phyloP scores from a whole-genome alignment of 2,329 filamentous ascomycete species.

The Exophiala viscosa region DNA sequence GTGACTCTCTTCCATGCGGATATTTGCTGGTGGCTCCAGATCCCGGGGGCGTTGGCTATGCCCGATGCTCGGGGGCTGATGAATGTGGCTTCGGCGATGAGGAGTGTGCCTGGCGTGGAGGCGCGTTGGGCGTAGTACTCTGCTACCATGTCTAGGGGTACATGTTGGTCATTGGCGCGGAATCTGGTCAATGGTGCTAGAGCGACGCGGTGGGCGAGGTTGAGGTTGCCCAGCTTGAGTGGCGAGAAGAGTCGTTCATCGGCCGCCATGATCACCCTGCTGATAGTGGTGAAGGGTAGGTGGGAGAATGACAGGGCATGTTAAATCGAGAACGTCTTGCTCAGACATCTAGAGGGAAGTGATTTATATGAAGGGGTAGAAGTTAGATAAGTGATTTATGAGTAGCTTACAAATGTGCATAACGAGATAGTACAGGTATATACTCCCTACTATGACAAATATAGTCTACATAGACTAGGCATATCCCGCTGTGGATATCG shows the following conservation, averaged over 20 bases:
- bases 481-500: too few species aligned
- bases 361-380: too few species aligned
- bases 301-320: too few species aligned
- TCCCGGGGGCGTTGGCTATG: constrained; percentile 17
- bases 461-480: too few species aligned
- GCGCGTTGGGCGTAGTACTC: constrained; percentile 42
- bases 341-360: too few species aligned
- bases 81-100: constrained; percentile 35
- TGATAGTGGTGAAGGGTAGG: too few species aligned
- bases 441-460: too few species aligned
- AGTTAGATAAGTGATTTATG: too few species aligned
- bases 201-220: constrained; percentile 51
- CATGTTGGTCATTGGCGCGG: constrained; percentile 44
- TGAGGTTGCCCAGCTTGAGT: constrained; percentile 41
- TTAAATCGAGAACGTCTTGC: too few species aligned
- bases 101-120: constrained; percentile 28
- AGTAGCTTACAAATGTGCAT: too few species aligned
- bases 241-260: constrained; percentile 39
- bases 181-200: constrained; percentile 53
- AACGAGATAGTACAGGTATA: too few species aligned
- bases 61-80: constrained; percentile 4
- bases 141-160: constrained; percentile 37
- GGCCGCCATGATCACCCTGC: not conserved
- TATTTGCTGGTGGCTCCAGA: constrained; percentile 37
- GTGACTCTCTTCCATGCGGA: constrained; percentile 51